These are phyloP conservation scores for Monosporozyma siamensis DNA, from an alignment of 805 yeast species.

Conservation along the genomic window DNA sequence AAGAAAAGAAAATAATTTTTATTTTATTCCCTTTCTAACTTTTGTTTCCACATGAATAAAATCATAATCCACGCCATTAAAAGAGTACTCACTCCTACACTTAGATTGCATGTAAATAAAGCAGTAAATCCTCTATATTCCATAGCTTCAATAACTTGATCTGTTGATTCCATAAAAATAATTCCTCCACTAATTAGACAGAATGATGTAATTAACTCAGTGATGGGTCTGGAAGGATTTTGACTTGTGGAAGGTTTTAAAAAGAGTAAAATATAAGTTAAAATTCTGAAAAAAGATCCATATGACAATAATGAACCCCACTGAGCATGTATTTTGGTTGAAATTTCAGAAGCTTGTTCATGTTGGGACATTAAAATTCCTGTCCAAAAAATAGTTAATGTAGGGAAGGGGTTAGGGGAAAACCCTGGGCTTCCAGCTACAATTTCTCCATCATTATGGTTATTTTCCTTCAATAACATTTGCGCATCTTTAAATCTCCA, in stretches of 20 bases:
- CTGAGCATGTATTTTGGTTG: constrained; percentile 77
- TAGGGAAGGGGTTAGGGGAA: constrained; percentile 92
- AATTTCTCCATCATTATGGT: constrained; percentile 8
- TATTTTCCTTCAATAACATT: not conserved
- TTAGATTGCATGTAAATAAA: constrained; percentile 85
- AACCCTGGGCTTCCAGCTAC: constrained; percentile 54
- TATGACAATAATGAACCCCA: constrained; percentile 86
- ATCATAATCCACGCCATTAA: constrained; percentile 84
- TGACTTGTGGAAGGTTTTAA: constrained; percentile 31
- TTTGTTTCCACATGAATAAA: constrained; percentile 36
- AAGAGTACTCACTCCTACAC: constrained; percentile 68
- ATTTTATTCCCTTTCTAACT: not conserved
- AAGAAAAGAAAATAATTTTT: not conserved
- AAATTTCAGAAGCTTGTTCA: constrained; percentile 67
- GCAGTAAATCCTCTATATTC: constrained; percentile 74
- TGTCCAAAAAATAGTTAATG: constrained; percentile 90
- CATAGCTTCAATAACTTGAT: constrained; percentile 72
- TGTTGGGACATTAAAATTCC: constrained; percentile 94
- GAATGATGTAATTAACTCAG: constrained; percentile 75
- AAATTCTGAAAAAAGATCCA: constrained; percentile 68
- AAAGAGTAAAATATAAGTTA: constrained; percentile 50
- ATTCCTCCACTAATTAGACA: constrained; percentile 81
- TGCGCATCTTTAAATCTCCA: constrained; percentile 43
- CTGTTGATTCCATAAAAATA: constrained; percentile 86
- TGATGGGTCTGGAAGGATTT: constrained; percentile 65